A percentile compares a stretch with the other conserved stretches of the same genome.
Conservation (phyloP, 257 asterid species). For the Linaria vulgaris region DNA sequence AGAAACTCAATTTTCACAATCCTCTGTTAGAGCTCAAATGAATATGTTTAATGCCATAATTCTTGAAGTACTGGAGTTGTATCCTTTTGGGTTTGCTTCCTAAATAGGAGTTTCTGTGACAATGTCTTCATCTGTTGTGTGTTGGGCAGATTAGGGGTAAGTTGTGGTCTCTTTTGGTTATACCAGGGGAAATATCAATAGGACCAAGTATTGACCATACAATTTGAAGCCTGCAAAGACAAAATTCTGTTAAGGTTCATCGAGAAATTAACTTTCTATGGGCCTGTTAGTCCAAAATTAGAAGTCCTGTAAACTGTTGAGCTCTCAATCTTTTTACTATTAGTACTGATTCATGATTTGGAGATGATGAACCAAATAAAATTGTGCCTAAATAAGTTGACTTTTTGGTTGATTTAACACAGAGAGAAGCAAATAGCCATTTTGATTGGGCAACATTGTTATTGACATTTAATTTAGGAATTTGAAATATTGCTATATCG, state of each 20-base stretch:
- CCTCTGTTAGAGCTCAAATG: too few species aligned
- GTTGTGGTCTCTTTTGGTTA: too few species aligned
- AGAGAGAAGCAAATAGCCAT: too few species aligned
- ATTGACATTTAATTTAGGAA: neutral
- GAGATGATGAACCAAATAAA: neutral
- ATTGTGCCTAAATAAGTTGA: neutral
- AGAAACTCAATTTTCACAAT: too few species aligned
- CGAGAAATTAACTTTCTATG: neutral
- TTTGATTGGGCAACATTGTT: neutral
- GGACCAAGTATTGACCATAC: neutral
- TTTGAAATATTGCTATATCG: neutral
- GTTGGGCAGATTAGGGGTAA: too few species aligned
- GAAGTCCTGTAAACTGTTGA: conserved; percentile 3
- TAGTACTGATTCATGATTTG: neutral
- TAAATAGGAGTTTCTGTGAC: too few species aligned
- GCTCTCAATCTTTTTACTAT: neutral
- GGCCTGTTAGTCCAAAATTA: neutral
- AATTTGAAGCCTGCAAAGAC: neutral
- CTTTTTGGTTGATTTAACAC: too few species aligned
- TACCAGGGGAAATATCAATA: neutral
- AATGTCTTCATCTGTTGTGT: too few species aligned
- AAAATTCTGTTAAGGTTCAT: neutral
- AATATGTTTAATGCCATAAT: too few species aligned
- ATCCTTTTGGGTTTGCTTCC: too few species aligned
- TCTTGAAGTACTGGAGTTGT: too few species aligned